Evolutionary conservation across 1,284 basidiomycete genomes (phyloP).

Genomic region (Rhodotorula glutinis): DNA sequence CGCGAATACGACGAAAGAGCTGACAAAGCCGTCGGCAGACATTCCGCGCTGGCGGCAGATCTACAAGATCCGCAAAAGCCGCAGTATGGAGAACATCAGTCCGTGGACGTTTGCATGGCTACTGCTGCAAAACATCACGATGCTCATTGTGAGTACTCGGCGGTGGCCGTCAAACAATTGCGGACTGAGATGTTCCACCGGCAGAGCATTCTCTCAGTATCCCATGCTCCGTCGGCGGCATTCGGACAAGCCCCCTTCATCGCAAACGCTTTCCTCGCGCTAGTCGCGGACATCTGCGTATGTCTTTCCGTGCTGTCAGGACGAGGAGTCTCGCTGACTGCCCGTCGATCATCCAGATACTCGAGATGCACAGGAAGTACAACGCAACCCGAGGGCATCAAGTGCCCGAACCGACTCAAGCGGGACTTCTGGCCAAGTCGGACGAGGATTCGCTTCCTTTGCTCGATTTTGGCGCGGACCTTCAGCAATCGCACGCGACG

Average conservation of each 20-base stretch:
- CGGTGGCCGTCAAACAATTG: neutral
- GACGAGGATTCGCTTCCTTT: neutral
- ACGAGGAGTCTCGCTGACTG: neutral
- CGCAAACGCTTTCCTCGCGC: neutral
- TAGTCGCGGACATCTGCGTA: neutral
- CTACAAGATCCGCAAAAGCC: neutral
- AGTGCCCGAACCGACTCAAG: neutral
- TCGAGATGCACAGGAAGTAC: neutral
- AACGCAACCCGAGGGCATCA: neutral
- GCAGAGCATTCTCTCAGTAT: neutral
- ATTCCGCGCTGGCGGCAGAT: neutral
- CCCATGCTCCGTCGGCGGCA: neutral
- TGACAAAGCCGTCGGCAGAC: neutral
- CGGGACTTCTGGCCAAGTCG: neutral
- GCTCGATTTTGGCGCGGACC: neutral
- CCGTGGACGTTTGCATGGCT: neutral
- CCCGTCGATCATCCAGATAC: neutral
- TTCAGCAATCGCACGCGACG: neutral
- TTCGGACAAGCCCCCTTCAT: constrained; percentile 5
- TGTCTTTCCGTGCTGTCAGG: neutral
- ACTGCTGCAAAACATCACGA: constrained; percentile 1
- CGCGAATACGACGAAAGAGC: neutral
- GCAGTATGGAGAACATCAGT: neutral
- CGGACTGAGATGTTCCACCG: neutral
- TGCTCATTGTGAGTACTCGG: neutral